phyloP scores from a whole-genome alignment of 2,329 filamentous ascomycete species.

The Fonsecaea pedrosoi region DNA sequence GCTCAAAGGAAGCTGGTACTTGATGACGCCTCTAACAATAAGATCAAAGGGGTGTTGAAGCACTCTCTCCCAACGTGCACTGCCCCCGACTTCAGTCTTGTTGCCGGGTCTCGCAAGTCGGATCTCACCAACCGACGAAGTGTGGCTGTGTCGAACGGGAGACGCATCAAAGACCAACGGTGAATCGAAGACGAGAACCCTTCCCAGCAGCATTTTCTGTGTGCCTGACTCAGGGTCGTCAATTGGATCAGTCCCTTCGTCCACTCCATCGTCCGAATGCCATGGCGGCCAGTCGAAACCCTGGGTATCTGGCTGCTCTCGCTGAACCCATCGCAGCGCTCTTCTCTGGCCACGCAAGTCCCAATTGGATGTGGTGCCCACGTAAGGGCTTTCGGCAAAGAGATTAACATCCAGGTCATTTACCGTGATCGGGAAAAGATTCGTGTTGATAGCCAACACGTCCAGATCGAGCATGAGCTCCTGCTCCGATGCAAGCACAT shows the following conservation, averaged over 20 bases:
- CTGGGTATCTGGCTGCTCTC: conserved; percentile 36
- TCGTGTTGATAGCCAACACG: conserved; percentile 88
- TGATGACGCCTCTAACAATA: conserved; percentile 87
- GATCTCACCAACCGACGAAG: conserved; percentile 80
- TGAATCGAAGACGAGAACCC: conserved; percentile 84
- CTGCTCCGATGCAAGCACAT: conserved; percentile 90
- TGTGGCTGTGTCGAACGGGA: conserved; percentile 76
- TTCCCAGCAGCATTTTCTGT: conserved; percentile 90
- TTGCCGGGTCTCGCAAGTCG: conserved; percentile 85
- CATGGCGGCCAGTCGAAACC: conserved; percentile 35
- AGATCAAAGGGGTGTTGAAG: conserved; percentile 91
- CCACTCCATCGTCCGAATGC: conserved; percentile 48
- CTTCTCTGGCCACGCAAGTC: conserved; percentile 38
- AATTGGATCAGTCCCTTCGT: conserved; percentile 68
- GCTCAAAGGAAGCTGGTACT: conserved; percentile 73
- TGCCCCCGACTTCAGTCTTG: conserved; percentile 79
- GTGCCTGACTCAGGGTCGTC: conserved; percentile 66
- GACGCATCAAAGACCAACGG: conserved; percentile 88
- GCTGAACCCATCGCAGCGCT: conserved; percentile 38
- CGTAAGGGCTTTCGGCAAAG: conserved; percentile 91
- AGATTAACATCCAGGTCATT: conserved; percentile 88
- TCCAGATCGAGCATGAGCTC: conserved; percentile 93
- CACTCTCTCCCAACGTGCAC: conserved; percentile 86
- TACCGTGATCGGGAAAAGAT: conserved; percentile 85
- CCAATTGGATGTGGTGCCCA: conserved; percentile 58